Evolutionary conservation across 768 basidiomycete genomes (phyloP).

Genomic region (Amanita muscaria): DNA sequence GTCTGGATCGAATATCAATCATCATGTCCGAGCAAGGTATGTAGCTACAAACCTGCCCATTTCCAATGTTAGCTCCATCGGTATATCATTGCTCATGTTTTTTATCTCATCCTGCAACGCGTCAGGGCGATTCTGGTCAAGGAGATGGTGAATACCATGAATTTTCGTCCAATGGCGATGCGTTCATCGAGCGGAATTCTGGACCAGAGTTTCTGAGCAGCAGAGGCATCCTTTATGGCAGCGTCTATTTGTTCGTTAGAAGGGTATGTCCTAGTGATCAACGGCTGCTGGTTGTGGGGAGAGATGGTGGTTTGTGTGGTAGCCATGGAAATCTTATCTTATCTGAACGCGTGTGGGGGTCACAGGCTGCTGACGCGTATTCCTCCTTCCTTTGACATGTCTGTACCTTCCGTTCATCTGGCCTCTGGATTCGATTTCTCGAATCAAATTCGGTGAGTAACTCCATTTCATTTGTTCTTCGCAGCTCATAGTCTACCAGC

Average conservation of each 20-base stretch:
- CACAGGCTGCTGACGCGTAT: slow-evolving; percentile 8
- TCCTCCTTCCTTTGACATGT: slow-evolving; percentile 23
- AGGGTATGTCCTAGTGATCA: slow-evolving; percentile 61
- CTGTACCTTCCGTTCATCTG: slow-evolving; percentile 37
- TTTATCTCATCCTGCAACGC: slow-evolving; percentile 38
- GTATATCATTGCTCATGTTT: slow-evolving; percentile 47
- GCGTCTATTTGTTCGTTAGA: slow-evolving; percentile 48
- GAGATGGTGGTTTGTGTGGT: slow-evolving; percentile 69
- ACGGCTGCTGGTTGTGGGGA: slow-evolving; percentile 69
- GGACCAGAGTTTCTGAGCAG: slow-evolving; percentile 71
- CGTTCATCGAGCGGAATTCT: slow-evolving; percentile 65
- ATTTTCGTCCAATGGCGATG: slow-evolving; percentile 49
- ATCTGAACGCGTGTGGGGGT: slow-evolving; percentile 4
- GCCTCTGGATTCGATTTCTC: slow-evolving; percentile 70
- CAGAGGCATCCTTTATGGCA: slow-evolving; percentile 45
- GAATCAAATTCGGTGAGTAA: slow-evolving; percentile 53
- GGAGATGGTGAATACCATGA: slow-evolving; percentile 22
- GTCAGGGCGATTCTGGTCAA: background rate
- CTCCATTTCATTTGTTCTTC: background rate
- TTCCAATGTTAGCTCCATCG: slow-evolving; percentile 71
- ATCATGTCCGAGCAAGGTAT: background rate
- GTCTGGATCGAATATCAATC: slow-evolving; percentile 34
- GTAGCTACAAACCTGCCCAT: slow-evolving; percentile 77
- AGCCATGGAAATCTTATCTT: slow-evolving; percentile 21
- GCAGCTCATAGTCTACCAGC: slow-evolving; percentile 24